Percentiles rank a stretch among this genome's conserved stretches.
Conservation (phyloP, 108 stramenopile genomes). For the Skeletonema marinoi region DNA sequence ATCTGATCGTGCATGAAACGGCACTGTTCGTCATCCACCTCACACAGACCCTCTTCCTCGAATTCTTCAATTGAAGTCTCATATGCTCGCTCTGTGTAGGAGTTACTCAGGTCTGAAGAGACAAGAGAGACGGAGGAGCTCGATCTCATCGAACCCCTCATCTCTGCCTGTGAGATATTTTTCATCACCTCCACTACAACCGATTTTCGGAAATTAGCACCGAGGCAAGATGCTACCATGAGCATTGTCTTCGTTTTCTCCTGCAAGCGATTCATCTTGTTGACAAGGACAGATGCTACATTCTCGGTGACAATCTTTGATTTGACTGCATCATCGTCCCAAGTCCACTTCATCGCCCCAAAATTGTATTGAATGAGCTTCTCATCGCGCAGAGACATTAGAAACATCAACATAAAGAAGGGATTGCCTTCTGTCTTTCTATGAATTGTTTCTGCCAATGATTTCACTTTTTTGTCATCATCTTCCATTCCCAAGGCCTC, state of each 20-base stretch:
- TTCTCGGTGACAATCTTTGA: no score
- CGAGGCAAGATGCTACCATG: neutral
- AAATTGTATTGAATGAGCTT: neutral
- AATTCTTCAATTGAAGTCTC: no score
- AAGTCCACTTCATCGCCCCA: neutral
- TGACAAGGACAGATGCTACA: neutral
- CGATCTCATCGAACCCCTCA: no score
- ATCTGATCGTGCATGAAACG: no score
- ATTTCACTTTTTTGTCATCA: neutral
- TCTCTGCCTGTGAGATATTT: no score
- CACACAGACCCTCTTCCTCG: no score
- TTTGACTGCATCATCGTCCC: no score
- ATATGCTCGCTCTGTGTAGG: no score
- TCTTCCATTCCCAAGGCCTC: conserved; percentile 6
- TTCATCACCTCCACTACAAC: neutral
- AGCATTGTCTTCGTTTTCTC: neutral
- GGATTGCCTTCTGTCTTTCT: conserved; percentile 42
- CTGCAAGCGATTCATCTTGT: no score
- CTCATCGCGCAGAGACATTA: neutral
- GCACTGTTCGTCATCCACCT: neutral
- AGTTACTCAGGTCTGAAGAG: no score
- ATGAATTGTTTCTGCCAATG: no score
- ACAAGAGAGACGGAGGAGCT: no score
- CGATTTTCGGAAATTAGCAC: neutral
- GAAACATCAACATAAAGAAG: conserved; percentile 35